Conservation (phyloP, 768 basidiomycete genomes). For the Naganishia randhawae region DNA sequence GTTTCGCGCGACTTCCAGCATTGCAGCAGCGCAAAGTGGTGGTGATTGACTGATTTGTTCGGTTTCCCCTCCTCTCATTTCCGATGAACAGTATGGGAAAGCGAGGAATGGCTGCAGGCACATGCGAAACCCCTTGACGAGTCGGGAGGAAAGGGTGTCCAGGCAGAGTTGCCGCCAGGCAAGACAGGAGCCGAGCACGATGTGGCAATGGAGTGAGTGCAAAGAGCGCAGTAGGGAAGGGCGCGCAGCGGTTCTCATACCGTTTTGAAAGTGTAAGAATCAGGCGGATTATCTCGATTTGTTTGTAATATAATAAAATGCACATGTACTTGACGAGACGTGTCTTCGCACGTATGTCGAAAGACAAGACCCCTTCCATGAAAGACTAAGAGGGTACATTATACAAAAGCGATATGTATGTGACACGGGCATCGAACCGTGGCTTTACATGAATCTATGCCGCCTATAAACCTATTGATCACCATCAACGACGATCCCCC, state of each 20-base stretch:
- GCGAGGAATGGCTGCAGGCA: slow-evolving; percentile 85
- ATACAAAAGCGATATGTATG: no score
- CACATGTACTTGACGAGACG: no score
- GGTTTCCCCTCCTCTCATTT: neutral
- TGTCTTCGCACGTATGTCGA: no score
- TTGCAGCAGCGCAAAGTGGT: slow-evolving; percentile 19
- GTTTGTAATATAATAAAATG: slow-evolving; percentile 3
- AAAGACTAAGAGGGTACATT: no score
- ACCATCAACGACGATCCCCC: slow-evolving; percentile 26
- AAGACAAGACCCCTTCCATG: slow-evolving; percentile 2
- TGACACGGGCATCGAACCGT: neutral
- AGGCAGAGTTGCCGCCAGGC: slow-evolving; percentile 23
- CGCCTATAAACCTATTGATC: neutral
- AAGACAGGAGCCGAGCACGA: neutral
- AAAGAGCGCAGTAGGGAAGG: neutral
- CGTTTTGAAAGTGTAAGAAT: neutral
- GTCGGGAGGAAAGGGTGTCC: slow-evolving; percentile 54
- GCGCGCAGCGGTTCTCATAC: neutral
- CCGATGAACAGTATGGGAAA: slow-evolving; percentile 76
- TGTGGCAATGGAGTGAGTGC: slow-evolving; percentile 12
- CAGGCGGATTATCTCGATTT: neutral
- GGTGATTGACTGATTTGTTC: slow-evolving; percentile 39
- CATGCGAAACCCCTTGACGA: slow-evolving; percentile 73
- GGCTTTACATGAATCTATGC: neutral
- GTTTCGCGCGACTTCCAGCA: slow-evolving; percentile 20